Conservation (phyloP, 2,329 filamentous ascomycete species). For the Exophiala oligosperma region DNA sequence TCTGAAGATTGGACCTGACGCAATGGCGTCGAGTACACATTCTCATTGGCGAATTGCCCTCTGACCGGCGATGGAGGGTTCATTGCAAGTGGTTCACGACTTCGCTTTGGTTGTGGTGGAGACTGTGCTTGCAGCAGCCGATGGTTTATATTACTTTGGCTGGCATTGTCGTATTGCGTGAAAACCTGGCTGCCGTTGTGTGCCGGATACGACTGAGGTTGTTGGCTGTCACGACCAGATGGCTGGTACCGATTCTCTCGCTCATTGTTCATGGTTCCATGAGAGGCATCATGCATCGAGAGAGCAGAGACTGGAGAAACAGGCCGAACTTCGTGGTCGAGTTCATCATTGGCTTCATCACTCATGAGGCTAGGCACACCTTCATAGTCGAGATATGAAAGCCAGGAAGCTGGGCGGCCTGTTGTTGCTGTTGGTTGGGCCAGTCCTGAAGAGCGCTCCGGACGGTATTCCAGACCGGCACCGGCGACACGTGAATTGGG, state of each 20-base stretch:
- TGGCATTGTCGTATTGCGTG: conserved; percentile 3
- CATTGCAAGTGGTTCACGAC: conserved; percentile 44
- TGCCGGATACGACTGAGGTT: conserved; percentile 3
- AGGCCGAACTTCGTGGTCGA: conserved; percentile 23
- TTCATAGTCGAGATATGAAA: conserved; percentile 30
- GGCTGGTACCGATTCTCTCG: conserved; percentile 24
- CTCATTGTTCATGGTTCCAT: conserved; percentile 12
- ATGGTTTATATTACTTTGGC: conserved; percentile 7
- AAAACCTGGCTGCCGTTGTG: conserved; percentile 4
- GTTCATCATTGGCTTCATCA: conserved; percentile 18
- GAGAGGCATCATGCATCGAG: conserved; percentile 19
- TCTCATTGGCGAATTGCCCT: conserved; percentile 28
- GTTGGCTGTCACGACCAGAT: conserved; percentile 8
- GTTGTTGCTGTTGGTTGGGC: conserved; percentile 13
- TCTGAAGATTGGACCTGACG: background rate
- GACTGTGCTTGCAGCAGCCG: conserved; percentile 15
- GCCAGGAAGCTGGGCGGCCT: conserved; percentile 26
- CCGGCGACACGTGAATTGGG: conserved; percentile 26
- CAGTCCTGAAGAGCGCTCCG: conserved; percentile 25
- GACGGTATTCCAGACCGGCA: conserved; percentile 26
- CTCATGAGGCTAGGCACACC: conserved; percentile 25
- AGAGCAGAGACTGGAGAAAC: conserved; percentile 27
- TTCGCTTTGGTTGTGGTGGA: conserved; percentile 21
- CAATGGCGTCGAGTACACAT: conserved; percentile 13
- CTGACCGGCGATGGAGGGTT: conserved; percentile 48